Percentiles rank a stretch among this genome's conserved stretches.
Conservation (phyloP, 108 stramenopile genomes). For the Cafeteria roenbergensis region DNA sequence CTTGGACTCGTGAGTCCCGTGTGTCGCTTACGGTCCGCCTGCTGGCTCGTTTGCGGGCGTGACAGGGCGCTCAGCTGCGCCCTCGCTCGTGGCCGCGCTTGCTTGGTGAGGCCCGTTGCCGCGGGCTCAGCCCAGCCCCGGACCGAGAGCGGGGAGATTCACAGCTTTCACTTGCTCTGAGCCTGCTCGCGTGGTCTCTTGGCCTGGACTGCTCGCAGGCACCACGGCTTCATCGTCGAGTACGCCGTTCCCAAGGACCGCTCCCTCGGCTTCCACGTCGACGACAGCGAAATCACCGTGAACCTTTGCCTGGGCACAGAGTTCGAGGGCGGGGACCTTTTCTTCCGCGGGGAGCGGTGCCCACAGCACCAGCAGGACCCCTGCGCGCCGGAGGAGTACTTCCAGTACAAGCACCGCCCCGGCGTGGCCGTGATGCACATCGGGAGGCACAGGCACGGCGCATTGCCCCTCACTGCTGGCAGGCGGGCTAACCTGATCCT, state of each 20-base stretch:
- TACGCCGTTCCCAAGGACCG: neutral
- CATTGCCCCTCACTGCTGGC: neutral
- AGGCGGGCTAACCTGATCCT: neutral
- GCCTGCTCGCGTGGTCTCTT: too few relatives aligned
- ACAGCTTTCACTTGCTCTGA: too few relatives aligned
- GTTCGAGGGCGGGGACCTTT: slow-evolving; percentile 1
- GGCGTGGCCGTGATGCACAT: slow-evolving; percentile 1
- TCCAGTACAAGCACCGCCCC: neutral
- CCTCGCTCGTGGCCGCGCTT: too few relatives aligned
- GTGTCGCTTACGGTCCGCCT: too few relatives aligned
- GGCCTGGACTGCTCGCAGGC: too few relatives aligned
- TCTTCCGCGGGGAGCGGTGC: neutral
- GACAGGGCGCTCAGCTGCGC: too few relatives aligned
- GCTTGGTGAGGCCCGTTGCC: too few relatives aligned
- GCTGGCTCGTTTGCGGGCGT: too few relatives aligned
- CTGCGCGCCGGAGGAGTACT: neutral
- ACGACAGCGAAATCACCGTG: neutral
- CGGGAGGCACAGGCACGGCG: slow-evolving; percentile 4
- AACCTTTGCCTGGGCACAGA: neutral
- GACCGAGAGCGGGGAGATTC: too few relatives aligned
- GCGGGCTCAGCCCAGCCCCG: too few relatives aligned
- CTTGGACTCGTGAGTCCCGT: too few relatives aligned
- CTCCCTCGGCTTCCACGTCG: slow-evolving; percentile 1
- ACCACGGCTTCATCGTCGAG: slow-evolving; percentile 1
- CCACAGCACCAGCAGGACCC: neutral